Base-by-base conservation (phyloP, 192 early-diverging fungal species). In the Backusella tuberculispora region DNA sequence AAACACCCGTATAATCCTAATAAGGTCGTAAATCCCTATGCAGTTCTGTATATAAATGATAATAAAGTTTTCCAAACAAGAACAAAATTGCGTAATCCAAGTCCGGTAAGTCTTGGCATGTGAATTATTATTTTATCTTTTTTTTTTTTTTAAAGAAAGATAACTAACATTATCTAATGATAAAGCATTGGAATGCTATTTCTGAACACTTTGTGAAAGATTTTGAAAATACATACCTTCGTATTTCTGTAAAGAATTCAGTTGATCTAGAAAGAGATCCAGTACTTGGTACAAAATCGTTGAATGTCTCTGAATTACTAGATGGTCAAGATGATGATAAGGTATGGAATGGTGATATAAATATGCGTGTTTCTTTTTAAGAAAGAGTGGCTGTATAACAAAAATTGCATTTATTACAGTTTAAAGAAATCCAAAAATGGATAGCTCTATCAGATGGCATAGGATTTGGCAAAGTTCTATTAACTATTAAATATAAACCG, bases 181-280 rank as follows among this genome's bases (percentile, higher is more conserved):
- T n/a, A 34, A 40, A 78, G 69, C 63, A 79, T 60, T 79, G 78
- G 73, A 79, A 79, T 12, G 73, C 73, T 26, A 68, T 74, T 3
- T 72, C 73, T 14, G 78, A 79, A 34, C 78, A 79, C n/a, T 75
- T 79, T 17, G 71, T 79, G 50, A 68, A 60, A 13, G 78, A 79
- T 46, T 44, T 69, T 34, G 44, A 66, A 42, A 43, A 38, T 7
- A 47, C 68, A 1, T 75, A 41, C 15, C 10, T 79, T 14, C 78
- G 78, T 66, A 72, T 79, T 8, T 71, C 73, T 17, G 63, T 79
- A 5, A 79, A 75, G 41, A 66, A 74, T 41, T 19, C 43, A 42
- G 68, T 75, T 21, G 78, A 79, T 8, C 47, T 79, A 17, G 78
- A 79, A 34, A 21, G 69, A 10, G 63, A 75, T 60, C 78, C 78